Conservation (phyloP, 257 asterid genomes). For the Ilex aquifolium region DNA sequence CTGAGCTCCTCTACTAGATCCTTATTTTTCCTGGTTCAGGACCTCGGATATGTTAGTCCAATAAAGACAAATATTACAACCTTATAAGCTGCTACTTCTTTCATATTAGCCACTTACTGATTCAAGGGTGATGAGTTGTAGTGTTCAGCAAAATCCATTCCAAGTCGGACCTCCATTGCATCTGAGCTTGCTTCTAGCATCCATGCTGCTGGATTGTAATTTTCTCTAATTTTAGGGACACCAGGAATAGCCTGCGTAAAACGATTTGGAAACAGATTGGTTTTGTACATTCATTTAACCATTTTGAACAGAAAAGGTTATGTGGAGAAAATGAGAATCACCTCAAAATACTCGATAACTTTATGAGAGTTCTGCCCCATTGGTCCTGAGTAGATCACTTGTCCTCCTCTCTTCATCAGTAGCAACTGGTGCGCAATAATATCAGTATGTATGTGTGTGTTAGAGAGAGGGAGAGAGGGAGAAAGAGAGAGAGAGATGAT, state of each 20-base stretch:
- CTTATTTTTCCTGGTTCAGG: constrained; percentile 46
- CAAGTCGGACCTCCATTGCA: constrained; percentile 53
- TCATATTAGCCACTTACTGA: constrained; percentile 31
- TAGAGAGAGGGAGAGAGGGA: background rate
- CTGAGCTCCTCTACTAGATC: constrained; percentile 56
- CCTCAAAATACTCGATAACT: constrained; percentile 64
- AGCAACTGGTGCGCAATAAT: constrained; percentile 34
- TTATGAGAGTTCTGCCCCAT: constrained; percentile 49
- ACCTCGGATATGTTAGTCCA: background rate
- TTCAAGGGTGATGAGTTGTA: constrained; percentile 50
- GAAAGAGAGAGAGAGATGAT: too few species aligned
- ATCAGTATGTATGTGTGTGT: background rate
- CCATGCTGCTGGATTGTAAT: constrained; percentile 89
- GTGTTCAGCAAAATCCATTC: constrained; percentile 57
- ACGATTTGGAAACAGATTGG: background rate
- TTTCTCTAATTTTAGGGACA: constrained; percentile 60
- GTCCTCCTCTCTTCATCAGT: constrained; percentile 71
- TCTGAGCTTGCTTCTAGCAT: constrained; percentile 81
- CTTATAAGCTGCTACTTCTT: background rate
- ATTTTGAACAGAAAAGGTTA: background rate
- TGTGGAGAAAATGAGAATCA: constrained; percentile 8
- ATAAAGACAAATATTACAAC: background rate
- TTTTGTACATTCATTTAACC: background rate
- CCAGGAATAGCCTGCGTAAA: constrained; percentile 50
- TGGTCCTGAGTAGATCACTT: constrained; percentile 66